A percentile compares a stretch with the other conserved stretches of the same genome.
phyloP scores from a whole-genome alignment of 306 rosid genomes.

The Rubus parviflorus region DNA sequence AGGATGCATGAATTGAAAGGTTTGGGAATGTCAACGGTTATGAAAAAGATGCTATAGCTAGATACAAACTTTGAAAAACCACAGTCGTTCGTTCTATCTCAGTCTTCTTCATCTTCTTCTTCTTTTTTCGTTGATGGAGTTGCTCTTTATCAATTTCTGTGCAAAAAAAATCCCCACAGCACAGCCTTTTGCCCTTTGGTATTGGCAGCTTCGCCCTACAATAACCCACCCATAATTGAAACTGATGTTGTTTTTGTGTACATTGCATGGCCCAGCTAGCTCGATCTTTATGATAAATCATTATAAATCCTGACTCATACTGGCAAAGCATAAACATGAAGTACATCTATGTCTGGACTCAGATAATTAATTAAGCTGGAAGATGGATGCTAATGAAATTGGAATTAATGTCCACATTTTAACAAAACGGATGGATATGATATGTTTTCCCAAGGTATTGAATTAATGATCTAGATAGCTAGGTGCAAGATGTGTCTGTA shows the following conservation, averaged over 20 bases:
- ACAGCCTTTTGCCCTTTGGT: slow-evolving; percentile 33
- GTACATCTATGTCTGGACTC: neutral
- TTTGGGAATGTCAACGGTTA: slow-evolving; percentile 69
- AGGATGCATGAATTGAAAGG: slow-evolving; percentile 3
- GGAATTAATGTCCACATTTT: neutral
- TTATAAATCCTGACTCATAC: neutral
- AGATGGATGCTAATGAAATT: neutral
- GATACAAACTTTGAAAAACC: slow-evolving; percentile 44
- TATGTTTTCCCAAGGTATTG: neutral
- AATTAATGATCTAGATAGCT: no score
- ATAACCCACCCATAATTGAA: slow-evolving; percentile 28
- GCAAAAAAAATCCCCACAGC: slow-evolving; percentile 57
- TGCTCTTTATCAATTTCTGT: slow-evolving; percentile 81
- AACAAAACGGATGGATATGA: neutral
- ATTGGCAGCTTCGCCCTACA: slow-evolving; percentile 28
- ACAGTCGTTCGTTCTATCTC: slow-evolving; percentile 5
- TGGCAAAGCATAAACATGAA: neutral
- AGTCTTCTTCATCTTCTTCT: slow-evolving; percentile 40
- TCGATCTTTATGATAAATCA: neutral
- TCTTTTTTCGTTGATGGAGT: slow-evolving; percentile 39
- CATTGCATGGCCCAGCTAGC: slow-evolving; percentile 12
- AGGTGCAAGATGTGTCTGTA: no score
- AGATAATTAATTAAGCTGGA: neutral
- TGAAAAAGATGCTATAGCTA: slow-evolving; percentile 43
- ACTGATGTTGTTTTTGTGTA: neutral